Percentiles rank a stretch among this genome's conserved stretches.
These are phyloP conservation scores for Volvariella volvacea DNA, from an alignment of 1,284 basidiomycete genomes.

Conservation along the genomic window DNA sequence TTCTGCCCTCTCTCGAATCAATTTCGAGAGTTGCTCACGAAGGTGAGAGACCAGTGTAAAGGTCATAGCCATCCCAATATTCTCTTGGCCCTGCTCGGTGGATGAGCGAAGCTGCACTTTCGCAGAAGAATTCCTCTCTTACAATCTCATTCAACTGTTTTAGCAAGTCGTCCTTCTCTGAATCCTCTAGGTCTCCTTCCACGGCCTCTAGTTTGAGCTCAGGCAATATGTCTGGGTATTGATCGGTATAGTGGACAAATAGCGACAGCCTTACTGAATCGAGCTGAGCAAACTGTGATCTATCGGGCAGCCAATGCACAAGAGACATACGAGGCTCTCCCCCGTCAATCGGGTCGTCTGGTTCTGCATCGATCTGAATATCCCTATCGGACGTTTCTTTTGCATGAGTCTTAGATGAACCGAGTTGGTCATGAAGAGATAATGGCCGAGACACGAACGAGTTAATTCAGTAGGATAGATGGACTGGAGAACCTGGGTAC, in stretches of 20 bases:
- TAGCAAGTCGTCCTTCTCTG: constrained; percentile 51
- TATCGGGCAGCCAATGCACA: constrained; percentile 12
- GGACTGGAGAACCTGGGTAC: constrained; percentile 79
- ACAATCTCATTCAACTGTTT: constrained; percentile 61
- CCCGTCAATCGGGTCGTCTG: constrained; percentile 69
- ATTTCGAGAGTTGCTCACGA: constrained; percentile 66
- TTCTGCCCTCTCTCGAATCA: constrained; percentile 58
- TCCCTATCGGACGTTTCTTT: constrained; percentile 81
- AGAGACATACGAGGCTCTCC: constrained; percentile 25
- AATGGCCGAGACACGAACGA: constrained; percentile 55
- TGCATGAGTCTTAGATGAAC: constrained; percentile 42
- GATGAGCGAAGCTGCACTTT: not conserved
- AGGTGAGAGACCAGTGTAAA: constrained; percentile 90
- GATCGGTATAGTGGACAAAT: constrained; percentile 46
- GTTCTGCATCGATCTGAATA: constrained; percentile 83
- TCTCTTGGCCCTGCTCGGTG: constrained; percentile 72
- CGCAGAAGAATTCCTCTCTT: constrained; percentile 21
- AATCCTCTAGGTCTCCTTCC: constrained; percentile 64
- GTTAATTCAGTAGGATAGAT: constrained; percentile 94
- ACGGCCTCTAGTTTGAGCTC: constrained; percentile 61
- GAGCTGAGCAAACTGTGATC: constrained; percentile 10
- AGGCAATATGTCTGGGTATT: constrained; percentile 60
- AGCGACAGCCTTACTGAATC: constrained; percentile 70
- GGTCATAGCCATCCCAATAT: constrained; percentile 95
- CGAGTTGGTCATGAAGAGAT: constrained; percentile 14